A percentile compares a stretch with the other conserved stretches of the same genome.
phyloP scores from a whole-genome alignment of 192 early-diverging fungal genomes.

The Coemansia sp. region DNA sequence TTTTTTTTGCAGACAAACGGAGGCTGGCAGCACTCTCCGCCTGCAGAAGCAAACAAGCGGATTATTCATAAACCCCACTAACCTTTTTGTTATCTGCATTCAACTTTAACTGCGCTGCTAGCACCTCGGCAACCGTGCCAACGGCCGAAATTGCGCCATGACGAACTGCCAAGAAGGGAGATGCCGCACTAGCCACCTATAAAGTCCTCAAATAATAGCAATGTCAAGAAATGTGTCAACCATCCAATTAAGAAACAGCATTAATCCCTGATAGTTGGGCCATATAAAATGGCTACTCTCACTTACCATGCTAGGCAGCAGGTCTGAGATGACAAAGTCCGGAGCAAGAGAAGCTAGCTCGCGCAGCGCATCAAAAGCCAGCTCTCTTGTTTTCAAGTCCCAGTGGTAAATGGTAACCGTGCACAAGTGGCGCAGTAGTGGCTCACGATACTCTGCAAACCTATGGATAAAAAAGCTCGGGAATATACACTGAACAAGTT shows the following conservation, averaged over 20 bases:
- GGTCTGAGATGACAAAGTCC: conserved; percentile 48
- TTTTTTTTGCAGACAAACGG: too few relatives aligned
- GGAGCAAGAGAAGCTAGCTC: conserved; percentile 60
- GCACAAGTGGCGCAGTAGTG: conserved; percentile 69
- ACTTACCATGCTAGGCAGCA: conserved; percentile 61
- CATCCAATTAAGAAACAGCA: background rate
- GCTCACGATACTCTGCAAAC: conserved; percentile 70
- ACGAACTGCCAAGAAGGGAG: conserved; percentile 49
- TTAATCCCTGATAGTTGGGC: background rate
- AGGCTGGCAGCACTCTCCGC: too few relatives aligned
- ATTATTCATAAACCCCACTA: background rate
- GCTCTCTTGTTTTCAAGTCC: conserved; percentile 75
- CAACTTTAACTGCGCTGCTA: conserved; percentile 11
- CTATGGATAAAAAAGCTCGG: background rate
- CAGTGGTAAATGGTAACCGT: conserved; percentile 72
- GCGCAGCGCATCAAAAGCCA: conserved; percentile 70
- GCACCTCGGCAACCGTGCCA: conserved; percentile 31
- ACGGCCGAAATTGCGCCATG: conserved; percentile 41
- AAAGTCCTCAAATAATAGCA: background rate
- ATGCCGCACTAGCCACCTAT: conserved; percentile 28
- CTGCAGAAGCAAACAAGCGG: background rate
- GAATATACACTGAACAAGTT: too few relatives aligned
- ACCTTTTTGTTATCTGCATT: conserved; percentile 12
- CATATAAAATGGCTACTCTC: background rate
- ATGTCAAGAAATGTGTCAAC: background rate